These are phyloP conservation scores for Komagataella pseudopastoris DNA, from an alignment of 805 yeast species.

Conservation along the genomic window DNA sequence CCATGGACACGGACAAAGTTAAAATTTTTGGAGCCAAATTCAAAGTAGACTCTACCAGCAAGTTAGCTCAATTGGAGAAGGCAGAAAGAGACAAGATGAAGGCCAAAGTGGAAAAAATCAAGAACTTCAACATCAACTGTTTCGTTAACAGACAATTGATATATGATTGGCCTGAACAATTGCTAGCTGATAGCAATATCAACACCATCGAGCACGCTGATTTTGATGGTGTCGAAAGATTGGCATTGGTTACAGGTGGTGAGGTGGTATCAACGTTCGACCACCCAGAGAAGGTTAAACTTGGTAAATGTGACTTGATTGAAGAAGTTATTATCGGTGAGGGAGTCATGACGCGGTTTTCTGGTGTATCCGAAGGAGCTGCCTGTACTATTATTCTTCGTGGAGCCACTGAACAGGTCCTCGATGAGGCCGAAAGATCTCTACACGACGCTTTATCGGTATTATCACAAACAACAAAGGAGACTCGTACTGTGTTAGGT, in stretches of 20 bases:
- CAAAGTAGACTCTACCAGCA: conserved; percentile 89
- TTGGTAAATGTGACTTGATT: conserved; percentile 80
- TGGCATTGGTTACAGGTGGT: conserved; percentile 95
- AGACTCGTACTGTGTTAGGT: conserved; percentile 84
- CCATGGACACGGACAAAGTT: conserved; percentile 95
- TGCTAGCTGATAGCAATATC: conserved; percentile 76
- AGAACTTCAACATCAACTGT: conserved; percentile 67
- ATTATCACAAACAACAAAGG: conserved; percentile 85
- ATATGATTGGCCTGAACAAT: conserved; percentile 96
- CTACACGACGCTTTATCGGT: conserved; percentile 95
- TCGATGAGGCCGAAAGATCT: conserved; percentile 96
- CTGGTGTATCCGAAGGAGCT: conserved; percentile 92
- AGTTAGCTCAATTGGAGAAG: conserved; percentile 84
- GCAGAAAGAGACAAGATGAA: conserved; percentile 94
- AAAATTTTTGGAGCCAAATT: conserved; percentile 96
- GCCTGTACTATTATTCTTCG: conserved; percentile 93
- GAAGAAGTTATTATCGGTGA: conserved; percentile 94
- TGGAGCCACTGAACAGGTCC: conserved; percentile 97
- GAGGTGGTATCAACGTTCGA: conserved; percentile 97
- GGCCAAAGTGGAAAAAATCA: conserved; percentile 75
- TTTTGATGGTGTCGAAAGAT: conserved; percentile 93
- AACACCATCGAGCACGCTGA: conserved; percentile 97
- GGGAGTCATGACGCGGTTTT: conserved; percentile 75
- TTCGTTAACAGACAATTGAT: conserved; percentile 94
- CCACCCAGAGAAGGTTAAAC: conserved; percentile 69